Percentiles rank a stretch among this genome's conserved stretches.
These are phyloP conservation scores for Schrenkiella parvula DNA, from an alignment of 345 rosid species.

Conservation along the genomic window DNA sequence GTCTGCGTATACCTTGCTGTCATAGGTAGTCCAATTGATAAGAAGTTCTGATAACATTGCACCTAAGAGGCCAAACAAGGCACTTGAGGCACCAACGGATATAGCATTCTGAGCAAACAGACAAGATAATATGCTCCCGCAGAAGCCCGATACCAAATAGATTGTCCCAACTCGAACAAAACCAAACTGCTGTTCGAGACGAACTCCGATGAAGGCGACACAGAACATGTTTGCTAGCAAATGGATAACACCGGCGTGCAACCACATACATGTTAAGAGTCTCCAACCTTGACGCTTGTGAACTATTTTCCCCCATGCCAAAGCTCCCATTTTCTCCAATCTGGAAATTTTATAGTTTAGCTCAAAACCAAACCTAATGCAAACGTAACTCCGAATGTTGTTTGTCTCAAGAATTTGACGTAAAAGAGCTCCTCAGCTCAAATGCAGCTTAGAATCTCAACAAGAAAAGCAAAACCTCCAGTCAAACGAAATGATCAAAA, in stretches of 20 bases:
- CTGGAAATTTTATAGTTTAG: conserved; percentile 32
- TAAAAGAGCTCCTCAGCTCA: not conserved
- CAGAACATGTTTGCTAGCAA: conserved; percentile 74
- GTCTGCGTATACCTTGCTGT: conserved; percentile 56
- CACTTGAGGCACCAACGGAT: conserved; percentile 99
- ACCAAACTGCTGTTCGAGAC: conserved; percentile 91
- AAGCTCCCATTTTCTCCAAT: conserved; percentile 79
- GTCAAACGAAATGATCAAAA: not conserved
- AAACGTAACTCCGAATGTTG: not conserved
- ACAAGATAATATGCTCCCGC: conserved; percentile 73
- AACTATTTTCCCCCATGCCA: conserved; percentile 62
- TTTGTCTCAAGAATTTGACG: not conserved
- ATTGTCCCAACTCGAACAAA: conserved; percentile 64
- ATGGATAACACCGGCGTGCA: conserved; percentile 90
- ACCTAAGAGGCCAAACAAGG: conserved; percentile 91
- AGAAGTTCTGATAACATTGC: conserved; percentile 92
- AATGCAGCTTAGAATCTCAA: not conserved
- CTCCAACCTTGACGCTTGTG: conserved; percentile 80
- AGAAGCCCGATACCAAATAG: conserved; percentile 75
- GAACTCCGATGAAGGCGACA: conserved; percentile 72
- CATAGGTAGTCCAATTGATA: conserved; percentile 90
- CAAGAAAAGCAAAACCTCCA: not conserved
- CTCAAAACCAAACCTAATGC: not conserved
- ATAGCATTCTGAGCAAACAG: conserved; percentile 61
- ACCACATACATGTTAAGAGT: conserved; percentile 79